Conservation (phyloP, 495 filamentous ascomycete genomes). For the Penicillium cinerascens region DNA sequence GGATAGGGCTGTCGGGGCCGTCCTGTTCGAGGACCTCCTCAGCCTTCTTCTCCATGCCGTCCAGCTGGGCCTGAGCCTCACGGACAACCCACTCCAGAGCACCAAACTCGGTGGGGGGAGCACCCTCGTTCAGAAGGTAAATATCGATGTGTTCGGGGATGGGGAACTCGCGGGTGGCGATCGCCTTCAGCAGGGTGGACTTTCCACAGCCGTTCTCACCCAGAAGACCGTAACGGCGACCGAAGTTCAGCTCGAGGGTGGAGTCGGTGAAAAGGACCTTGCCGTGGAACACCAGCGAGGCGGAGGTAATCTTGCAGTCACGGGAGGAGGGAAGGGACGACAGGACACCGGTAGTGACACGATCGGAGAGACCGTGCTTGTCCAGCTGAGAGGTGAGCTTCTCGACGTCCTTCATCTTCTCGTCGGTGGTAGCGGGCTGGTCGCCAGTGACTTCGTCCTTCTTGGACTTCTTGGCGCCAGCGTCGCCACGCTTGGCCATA, state of each 20-base stretch:
- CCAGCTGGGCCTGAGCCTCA: constrained; percentile 93
- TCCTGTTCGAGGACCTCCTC: constrained; percentile 89
- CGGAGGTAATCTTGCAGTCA: constrained; percentile 95
- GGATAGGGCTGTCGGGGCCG: constrained; percentile 83
- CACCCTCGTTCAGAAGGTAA: constrained; percentile 97
- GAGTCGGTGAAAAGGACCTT: constrained; percentile 92
- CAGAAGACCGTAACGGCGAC: constrained; percentile 87
- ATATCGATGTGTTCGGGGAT: constrained; percentile 97
- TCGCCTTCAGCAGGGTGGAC: constrained; percentile 92
- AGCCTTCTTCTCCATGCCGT: constrained; percentile 77
- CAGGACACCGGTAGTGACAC: constrained; percentile 96
- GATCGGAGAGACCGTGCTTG: constrained; percentile 91
- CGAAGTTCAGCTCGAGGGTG: constrained; percentile 88
- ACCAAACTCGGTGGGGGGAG: constrained; percentile 82
- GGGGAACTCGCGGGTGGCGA: constrained; percentile 88
- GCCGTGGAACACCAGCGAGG: constrained; percentile 93
- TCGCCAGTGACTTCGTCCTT: constrained; percentile 59
- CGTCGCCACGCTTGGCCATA: constrained; percentile 86
- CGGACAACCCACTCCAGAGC: constrained; percentile 96
- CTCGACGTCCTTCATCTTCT: constrained; percentile 76
- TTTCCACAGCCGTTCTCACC: constrained; percentile 99
- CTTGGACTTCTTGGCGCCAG: constrained; percentile 67
- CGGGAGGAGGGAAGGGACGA: constrained; percentile 76
- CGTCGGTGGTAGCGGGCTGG: constrained; percentile 63
- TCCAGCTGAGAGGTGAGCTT: constrained; percentile 86